These are phyloP conservation scores for Ailanthus altissimus DNA, from an alignment of 345 rosid genomes.

Conservation along the genomic window DNA sequence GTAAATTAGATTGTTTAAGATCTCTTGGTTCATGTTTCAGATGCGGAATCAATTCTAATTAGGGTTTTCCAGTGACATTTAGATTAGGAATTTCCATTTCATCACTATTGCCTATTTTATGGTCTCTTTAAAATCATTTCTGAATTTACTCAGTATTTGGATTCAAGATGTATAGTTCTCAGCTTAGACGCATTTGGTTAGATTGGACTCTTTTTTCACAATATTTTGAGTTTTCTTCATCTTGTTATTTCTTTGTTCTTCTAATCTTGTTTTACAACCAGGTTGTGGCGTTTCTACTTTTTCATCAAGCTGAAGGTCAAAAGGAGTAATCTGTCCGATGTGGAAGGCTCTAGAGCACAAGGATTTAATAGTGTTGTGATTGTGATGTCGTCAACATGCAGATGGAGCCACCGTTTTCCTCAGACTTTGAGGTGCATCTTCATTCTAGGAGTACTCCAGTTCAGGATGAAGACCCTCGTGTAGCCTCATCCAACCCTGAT, in stretches of 20 bases:
- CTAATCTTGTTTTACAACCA: background rate
- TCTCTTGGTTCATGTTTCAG: background rate
- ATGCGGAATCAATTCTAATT: constrained; percentile 14
- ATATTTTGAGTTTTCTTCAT: background rate
- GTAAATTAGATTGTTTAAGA: constrained; percentile 11
- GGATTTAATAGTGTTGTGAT: constrained; percentile 25
- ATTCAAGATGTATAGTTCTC: background rate
- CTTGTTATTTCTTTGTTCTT: background rate
- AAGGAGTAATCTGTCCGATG: background rate
- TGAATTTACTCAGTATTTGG: background rate
- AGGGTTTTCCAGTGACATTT: constrained; percentile 25
- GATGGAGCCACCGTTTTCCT: constrained; percentile 39
- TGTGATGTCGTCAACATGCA: constrained; percentile 41
- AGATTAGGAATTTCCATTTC: constrained; percentile 14
- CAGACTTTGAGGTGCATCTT: constrained; percentile 34
- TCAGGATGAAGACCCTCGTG: constrained; percentile 45
- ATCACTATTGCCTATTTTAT: constrained; percentile 8
- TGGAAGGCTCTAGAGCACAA: constrained; percentile 30
- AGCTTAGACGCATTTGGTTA: constrained; percentile 3
- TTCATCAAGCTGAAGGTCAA: constrained; percentile 13
- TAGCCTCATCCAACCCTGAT: constrained; percentile 40
- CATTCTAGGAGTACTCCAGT: constrained; percentile 36
- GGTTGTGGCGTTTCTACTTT: constrained; percentile 15
- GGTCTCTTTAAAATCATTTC: constrained; percentile 11
- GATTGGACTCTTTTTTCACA: background rate